Base-by-base conservation (phyloP, 805 yeast genomes). In the Starmerella apis region DNA sequence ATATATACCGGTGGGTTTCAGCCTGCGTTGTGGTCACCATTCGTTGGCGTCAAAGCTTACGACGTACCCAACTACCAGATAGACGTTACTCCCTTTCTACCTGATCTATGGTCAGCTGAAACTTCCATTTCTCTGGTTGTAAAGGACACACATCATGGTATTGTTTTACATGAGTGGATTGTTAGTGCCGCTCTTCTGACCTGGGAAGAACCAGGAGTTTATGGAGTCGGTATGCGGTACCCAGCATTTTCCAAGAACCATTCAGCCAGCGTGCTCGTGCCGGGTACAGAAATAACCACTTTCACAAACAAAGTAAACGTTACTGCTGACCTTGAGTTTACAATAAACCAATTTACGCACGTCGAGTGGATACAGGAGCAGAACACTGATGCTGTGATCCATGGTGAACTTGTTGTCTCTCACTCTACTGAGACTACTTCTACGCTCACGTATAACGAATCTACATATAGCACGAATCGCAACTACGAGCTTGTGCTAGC, bases 1-100 rank as follows among this genome's bases (percentile, higher is more conserved):
- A 73, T 86, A 10, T 86, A 74, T 65, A 78, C 94, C 1, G 95
- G 94, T 6, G 94, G 94, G 1, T 67, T 78, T 38, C 77, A 87
- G 2, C 94, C 95, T 1, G 72, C 81, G 1, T 66, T 85, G 42
- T 86, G 95, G 95, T 71, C 75, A 45, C 85, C 94, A 4, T 77
- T 83, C 53, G 94, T 85, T 14, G 80, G 86, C 2, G 73, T 75
- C 22, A 74, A 78, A 52, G 80, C 94, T 2, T 85, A 79, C 65
- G 94, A 86, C 61, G 70, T 84, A 27, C 79, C 77, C 18, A 71
- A 80, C 16, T 69, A 81, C 54, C 79, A 79, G 50, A 62, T 86
- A 41, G 94, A 86, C 55, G 59, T 86, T 45, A 75, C 88, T 11
- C 77, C 83, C 0, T 71, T 79, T 53, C 65, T 86, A 52, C 92